Conservation (phyloP, 768 basidiomycete genomes). For the Tubosaeta sp. region DNA sequence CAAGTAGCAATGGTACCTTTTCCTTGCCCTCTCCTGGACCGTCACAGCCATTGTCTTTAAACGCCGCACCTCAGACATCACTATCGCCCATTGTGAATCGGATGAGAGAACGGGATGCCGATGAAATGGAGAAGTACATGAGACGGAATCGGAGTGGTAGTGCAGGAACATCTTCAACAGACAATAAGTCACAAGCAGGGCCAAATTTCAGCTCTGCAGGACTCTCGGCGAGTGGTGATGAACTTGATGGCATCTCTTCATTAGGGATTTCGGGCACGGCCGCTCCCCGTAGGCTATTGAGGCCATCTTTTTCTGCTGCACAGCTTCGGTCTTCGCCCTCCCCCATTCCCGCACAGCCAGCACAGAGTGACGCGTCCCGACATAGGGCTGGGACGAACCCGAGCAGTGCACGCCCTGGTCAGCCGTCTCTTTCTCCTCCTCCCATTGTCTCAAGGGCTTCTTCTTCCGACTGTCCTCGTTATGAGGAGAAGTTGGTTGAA, state of each 20-base stretch:
- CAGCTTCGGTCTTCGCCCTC: conserved; percentile 59
- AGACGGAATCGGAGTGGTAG: conserved; percentile 80
- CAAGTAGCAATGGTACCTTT: conserved; percentile 37
- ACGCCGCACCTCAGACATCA: conserved; percentile 39
- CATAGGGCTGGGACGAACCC: conserved; percentile 69
- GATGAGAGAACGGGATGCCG: conserved; percentile 79
- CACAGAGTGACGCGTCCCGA: conserved; percentile 43
- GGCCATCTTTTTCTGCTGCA: conserved; percentile 75
- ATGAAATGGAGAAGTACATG: conserved; percentile 84
- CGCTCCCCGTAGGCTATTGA: conserved; percentile 54
- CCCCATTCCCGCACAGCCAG: conserved; percentile 30
- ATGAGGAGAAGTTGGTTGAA: conserved; percentile 36
- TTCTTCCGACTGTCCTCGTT: conserved; percentile 48
- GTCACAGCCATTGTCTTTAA: conserved; percentile 34
- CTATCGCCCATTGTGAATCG: conserved; percentile 77
- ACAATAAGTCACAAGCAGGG: conserved; percentile 60
- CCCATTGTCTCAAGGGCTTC: conserved; percentile 48
- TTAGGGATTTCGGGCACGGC: conserved; percentile 48
- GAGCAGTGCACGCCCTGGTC: conserved; percentile 39
- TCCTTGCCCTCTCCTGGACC: conserved; percentile 34
- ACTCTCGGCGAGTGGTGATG: conserved; percentile 51
- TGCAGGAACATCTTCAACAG: conserved; percentile 66
- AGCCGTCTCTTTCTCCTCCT: conserved; percentile 36
- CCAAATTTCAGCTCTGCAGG: conserved; percentile 45
- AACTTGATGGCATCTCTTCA: conserved; percentile 45